phyloP scores from a whole-genome alignment of 306 rosid species.

The Herpetospermum pedunculosum region DNA sequence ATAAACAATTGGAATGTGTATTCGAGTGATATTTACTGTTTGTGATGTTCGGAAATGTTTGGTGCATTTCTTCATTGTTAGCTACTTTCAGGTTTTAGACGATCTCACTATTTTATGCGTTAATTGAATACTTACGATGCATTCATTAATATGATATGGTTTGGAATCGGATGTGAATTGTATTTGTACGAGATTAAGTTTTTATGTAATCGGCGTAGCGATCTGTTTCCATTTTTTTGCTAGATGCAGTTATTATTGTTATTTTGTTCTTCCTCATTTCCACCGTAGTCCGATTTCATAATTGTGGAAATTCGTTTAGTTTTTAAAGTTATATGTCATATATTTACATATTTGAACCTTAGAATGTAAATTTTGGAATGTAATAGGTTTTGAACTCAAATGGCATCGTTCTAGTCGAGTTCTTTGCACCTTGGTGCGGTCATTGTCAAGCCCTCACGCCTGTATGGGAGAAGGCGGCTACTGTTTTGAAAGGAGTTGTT shows the following conservation, averaged over 20 bases:
- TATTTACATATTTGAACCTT: not conserved
- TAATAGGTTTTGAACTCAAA: conserved; percentile 83
- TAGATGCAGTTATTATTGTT: not conserved
- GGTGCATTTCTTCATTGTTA: not conserved
- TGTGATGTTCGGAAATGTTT: not conserved
- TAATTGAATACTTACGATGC: not conserved
- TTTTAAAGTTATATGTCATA: not conserved
- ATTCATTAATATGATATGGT: not conserved
- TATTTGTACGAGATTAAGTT: not conserved
- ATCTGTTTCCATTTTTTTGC: not conserved
- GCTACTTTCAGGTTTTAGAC: not conserved
- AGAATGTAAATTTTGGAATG: not conserved
- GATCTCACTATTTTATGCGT: not conserved
- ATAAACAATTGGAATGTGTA: not conserved
- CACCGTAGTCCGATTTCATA: not conserved
- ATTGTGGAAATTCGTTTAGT: not conserved
- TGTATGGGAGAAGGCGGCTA: conserved; percentile 87
- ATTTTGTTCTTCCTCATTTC: not conserved
- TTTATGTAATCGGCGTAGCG: not conserved
- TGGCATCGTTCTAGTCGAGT: conserved; percentile 84
- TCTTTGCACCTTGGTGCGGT: conserved; percentile 99
- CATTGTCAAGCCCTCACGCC: conserved; percentile 93
- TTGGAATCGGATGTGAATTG: not conserved
- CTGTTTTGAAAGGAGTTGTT: conserved; percentile 79
- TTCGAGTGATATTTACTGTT: not conserved